phyloP scores from a whole-genome alignment of 208 protist species.

The Trypanosoma platydactyli region DNA sequence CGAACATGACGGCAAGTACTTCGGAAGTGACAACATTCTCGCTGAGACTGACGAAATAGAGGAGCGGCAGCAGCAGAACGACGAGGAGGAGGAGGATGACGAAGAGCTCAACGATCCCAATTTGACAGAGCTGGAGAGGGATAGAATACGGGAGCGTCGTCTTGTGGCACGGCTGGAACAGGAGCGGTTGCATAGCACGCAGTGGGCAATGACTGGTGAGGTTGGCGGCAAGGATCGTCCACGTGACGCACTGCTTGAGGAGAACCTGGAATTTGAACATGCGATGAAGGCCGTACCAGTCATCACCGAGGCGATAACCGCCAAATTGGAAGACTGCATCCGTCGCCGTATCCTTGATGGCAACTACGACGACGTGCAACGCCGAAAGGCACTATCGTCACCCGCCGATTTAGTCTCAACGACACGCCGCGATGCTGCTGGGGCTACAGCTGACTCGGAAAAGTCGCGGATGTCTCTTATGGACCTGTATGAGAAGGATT shows the following conservation, averaged over 20 bases:
- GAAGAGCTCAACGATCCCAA: slow-evolving; percentile 57
- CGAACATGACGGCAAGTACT: slow-evolving; percentile 44
- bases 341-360: slow-evolving; percentile 75
- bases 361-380: slow-evolving; percentile 84
- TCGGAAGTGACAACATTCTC: slow-evolving; percentile 52
- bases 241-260: slow-evolving; percentile 84
- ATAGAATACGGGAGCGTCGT: slow-evolving; percentile 68
- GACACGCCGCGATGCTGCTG: slow-evolving; percentile 39
- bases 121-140: slow-evolving; percentile 70
- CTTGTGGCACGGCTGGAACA: slow-evolving; percentile 73
- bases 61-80: slow-evolving; percentile 4
- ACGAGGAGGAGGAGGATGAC: slow-evolving; percentile 60
- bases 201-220: slow-evolving; percentile 89
- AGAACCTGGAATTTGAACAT: slow-evolving; percentile 87
- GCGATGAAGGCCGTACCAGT: slow-evolving; percentile 86
- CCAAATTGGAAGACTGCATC: slow-evolving; percentile 87
- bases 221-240: slow-evolving; percentile 69
- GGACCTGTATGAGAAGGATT: slow-evolving; percentile 93
- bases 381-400: slow-evolving; percentile 43
- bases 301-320: slow-evolving; percentile 82
- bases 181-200: slow-evolving; percentile 66
- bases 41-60: slow-evolving; percentile 18
- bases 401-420: slow-evolving; percentile 58
- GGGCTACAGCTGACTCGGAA: slow-evolving; percentile 55
- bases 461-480: slow-evolving; percentile 91